Conservation (phyloP, 2,329 filamentous ascomycete species). For the Trichophyton mentagrophytes region DNA sequence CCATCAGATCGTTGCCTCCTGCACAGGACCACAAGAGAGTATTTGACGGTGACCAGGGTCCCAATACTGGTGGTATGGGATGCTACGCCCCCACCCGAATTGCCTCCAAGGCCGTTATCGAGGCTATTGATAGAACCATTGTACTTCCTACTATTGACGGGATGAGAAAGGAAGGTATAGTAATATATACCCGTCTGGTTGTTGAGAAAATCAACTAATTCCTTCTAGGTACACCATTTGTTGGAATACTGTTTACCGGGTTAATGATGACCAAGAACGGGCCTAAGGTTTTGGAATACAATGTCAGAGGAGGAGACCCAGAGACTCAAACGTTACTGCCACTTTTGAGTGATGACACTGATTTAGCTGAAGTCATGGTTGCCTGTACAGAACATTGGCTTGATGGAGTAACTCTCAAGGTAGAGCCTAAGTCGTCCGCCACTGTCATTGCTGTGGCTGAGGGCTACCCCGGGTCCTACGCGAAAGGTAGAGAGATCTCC, state of each 20-base stretch:
- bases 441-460: conserved; percentile 90
- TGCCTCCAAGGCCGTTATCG: conserved; percentile 60
- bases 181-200: conserved; percentile 31
- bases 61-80: conserved; percentile 96
- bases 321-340: conserved; percentile 80
- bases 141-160: conserved; percentile 82
- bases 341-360: conserved; percentile 62
- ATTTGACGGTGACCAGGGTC: conserved; percentile 75
- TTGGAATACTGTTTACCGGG: conserved; percentile 44
- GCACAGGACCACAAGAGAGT: conserved; percentile 97
- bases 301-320: conserved; percentile 83
- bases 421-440: conserved; percentile 61
- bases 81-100: conserved; percentile 88
- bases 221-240: conserved; percentile 28
- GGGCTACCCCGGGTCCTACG: conserved; percentile 78
- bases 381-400: conserved; percentile 69
- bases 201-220: not conserved
- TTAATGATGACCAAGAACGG: conserved; percentile 78
- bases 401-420: conserved; percentile 53
- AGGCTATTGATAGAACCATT: conserved; percentile 64
- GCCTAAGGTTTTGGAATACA: conserved; percentile 80
- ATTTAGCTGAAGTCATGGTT: conserved; percentile 78
- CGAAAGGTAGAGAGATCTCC: conserved; percentile 58
- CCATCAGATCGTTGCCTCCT: conserved; percentile 69
- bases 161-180: conserved; percentile 61